Conservation (phyloP, 2,329 filamentous ascomycete species). For the Leptosphaerulina australis region DNA sequence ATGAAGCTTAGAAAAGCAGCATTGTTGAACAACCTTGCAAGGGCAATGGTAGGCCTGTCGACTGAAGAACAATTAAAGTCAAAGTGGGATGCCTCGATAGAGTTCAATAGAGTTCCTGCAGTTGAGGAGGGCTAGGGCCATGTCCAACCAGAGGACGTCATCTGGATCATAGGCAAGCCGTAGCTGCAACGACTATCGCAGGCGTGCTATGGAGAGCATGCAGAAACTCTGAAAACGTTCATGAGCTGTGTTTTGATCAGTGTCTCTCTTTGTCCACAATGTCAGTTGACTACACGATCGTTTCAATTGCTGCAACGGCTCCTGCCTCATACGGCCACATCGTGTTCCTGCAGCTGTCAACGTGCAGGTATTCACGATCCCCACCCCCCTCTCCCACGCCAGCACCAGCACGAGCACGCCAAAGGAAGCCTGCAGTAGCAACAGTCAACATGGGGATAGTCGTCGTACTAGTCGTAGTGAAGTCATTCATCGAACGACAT, state of each 20-base stretch:
- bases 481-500: neutral
- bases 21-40: neutral
- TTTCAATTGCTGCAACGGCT: conserved; percentile 3
- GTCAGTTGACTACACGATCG: neutral
- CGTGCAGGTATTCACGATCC: neutral
- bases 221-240: neutral
- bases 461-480: neutral
- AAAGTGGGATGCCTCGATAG: neutral
- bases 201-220: neutral
- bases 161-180: too few species aligned
- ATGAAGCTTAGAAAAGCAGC: neutral
- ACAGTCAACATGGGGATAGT: neutral
- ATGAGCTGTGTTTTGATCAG: neutral
- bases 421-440: conserved; percentile 10
- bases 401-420: neutral
- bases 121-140: neutral
- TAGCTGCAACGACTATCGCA: conserved; percentile 6
- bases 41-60: neutral
- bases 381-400: too few species aligned
- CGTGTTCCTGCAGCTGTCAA: conserved; percentile 6
- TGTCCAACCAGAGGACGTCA: too few species aligned
- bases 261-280: neutral
- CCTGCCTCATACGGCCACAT: neutral
- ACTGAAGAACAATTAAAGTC: neutral
- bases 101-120: conserved; percentile 8